Base-by-base conservation (phyloP, 1,139 yeast genomes). In the Protomyces macrosporus region DNA sequence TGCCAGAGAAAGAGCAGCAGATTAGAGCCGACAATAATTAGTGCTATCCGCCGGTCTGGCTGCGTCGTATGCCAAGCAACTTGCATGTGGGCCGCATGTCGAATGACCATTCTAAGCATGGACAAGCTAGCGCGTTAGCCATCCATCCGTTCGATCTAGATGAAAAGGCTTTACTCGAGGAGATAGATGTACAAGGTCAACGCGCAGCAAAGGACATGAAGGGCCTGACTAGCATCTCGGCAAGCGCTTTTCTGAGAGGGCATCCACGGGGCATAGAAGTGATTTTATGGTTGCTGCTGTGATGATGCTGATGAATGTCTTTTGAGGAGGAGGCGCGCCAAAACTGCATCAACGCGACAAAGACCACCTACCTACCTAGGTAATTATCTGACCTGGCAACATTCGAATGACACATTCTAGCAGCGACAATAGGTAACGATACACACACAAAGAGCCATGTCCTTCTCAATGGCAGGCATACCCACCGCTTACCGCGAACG, bases 111-210 rank as follows among this genome's bases (percentile, higher is more conserved):
- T 6, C 36, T 14, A 3, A 50, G 14, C 53, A 50, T 33, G 6
- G 53, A 50, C 36, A 34, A 14, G n/a, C 53, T 33, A 42, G 16
- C 30, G 48, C 16, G 32, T 42, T 42, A 42, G 48, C 48, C 32
- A 10, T 16, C 48, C 53, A 32, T n/a, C 35, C n/a, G 3, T 12
- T 12, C 37, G 9, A 32, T 34, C 1, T 6, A 30, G 9, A 3
- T 5, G 37, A 10, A 34, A 30, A 50, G 53, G 42, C 16, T 5
- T 5, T n/a, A n/a, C 37, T 34, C 53, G 4, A 50, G 53, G 16
- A 50, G 53, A 33, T 12, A 16, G 14, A 97, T 96, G 0, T 96
- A 95, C 10, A 33, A 30, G 30, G 48, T 42, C 30, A 42, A 10
- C 9, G 48, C 48, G 16, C 48, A 42, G 48, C 48, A 42, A 6